Base-by-base conservation (phyloP, 345 rosid genomes). In the Moricandia arvensis region DNA sequence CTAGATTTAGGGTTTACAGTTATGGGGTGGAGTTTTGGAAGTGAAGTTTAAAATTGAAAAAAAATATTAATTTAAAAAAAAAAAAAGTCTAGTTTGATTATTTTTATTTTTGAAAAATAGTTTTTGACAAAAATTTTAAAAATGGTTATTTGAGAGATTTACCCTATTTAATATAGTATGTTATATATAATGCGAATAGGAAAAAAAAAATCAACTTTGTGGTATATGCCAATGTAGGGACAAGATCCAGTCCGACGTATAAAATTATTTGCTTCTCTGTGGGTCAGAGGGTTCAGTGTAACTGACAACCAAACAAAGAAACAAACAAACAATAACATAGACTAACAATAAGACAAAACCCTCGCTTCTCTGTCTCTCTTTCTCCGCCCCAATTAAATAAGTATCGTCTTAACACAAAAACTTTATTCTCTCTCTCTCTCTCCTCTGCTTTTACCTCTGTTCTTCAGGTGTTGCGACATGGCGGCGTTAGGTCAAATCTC, bases 401-500 rank as follows among this genome's bases (percentile, higher is more conserved):
- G 24, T 21, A 21, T 55, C 26, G 11, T 35, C 26, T 24, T 24
- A 75, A 59, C 34, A 27, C 45, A 38, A 58, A 2, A 9, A 41
- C 68, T 41, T 6, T 21, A 6, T 68, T 63, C 72, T 38, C 11
- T 59, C 62, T 63, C 55, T 66, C 55, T 78, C 59, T 55, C 72
- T 16, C 9, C 66, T 75, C 79, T 75, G 79, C 45, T 31, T 37
- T 12, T 2, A 13, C 34, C 69, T 79, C 71, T 68, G 75, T 51
- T 68, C 34, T 34, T 79, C 75, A 78, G 70, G 59, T 77, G 57
- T 35, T 67, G 5, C 73, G 18, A 57, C 76, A 54, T 80, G 80
- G 75, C 83, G 74, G 75, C 80, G 62, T 3, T 72, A 37, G 74
- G 79, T 79, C 80, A 73, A 72, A 60, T 83, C 63, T 79, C 80